A percentile compares a stretch with the other conserved stretches of the same genome.
phyloP scores from a whole-genome alignment of 352 stramenopile genomes.

The Pythium catenulatum region DNA sequence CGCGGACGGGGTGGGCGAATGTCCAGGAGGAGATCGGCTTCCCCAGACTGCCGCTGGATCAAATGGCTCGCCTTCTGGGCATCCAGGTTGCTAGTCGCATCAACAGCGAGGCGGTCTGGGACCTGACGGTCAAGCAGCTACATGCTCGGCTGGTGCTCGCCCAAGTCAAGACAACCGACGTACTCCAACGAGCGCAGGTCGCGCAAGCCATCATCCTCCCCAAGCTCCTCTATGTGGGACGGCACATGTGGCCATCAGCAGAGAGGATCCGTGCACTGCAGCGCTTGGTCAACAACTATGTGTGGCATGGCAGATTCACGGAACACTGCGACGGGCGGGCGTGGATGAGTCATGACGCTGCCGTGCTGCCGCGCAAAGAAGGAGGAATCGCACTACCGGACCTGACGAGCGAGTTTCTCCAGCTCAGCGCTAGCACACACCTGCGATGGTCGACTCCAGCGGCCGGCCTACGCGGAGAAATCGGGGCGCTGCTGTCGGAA shows the following conservation, averaged over 20 bases:
- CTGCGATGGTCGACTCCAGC: background rate
- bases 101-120: background rate
- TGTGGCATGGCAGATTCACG: background rate
- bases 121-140: background rate
- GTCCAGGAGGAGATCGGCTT: background rate
- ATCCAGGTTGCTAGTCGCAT: background rate
- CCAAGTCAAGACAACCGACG: constrained; percentile 9
- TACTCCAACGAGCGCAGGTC: constrained; percentile 4
- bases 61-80: background rate
- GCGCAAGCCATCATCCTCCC: constrained; percentile 2
- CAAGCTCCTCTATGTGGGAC: constrained; percentile 10
- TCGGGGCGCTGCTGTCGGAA: background rate
- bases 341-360: background rate
- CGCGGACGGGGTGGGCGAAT: background rate
- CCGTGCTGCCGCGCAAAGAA: background rate
- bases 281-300: background rate
- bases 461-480: background rate
- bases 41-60: background rate
- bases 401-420: background rate
- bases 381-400: background rate
- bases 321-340: background rate
- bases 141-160: background rate
- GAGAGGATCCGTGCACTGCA: background rate
- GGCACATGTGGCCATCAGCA: constrained; percentile 1
- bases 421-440: background rate